phyloP scores from a whole-genome alignment of 495 filamentous ascomycete species.

The Penicillium odoratum region DNA sequence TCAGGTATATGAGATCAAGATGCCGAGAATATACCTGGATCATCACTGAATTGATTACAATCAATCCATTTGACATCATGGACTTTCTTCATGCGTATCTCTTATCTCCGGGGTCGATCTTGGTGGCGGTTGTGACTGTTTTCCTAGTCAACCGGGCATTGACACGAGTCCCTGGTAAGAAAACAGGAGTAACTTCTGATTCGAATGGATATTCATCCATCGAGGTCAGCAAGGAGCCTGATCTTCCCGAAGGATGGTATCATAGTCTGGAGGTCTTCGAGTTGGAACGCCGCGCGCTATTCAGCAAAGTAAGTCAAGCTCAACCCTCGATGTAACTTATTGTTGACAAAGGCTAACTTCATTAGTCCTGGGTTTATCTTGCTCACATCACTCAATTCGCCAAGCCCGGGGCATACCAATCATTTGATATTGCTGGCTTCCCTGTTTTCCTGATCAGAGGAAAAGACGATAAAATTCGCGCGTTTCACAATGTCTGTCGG shows the following conservation, averaged over 20 bases:
- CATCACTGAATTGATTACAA: too few species aligned
- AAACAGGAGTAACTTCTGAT: background rate
- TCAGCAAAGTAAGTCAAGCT: conserved; percentile 39
- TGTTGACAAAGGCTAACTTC: background rate
- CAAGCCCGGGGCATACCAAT: conserved; percentile 51
- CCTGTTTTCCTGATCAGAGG: conserved; percentile 50
- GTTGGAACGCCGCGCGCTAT: conserved; percentile 53
- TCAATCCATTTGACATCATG: conserved; percentile 6
- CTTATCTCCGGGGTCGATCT: conserved; percentile 12
- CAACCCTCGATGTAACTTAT: too few species aligned
- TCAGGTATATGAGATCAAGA: conserved; percentile 19
- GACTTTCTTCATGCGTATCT: conserved; percentile 16
- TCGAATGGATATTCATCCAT: background rate
- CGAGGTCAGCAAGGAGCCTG: conserved; percentile 35
- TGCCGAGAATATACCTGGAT: background rate
- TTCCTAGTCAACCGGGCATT: conserved; percentile 17
- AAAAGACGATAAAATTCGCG: conserved; percentile 50
- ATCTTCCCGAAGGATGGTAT: conserved; percentile 50
- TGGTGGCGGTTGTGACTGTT: conserved; percentile 18
- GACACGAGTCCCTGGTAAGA: conserved; percentile 12
- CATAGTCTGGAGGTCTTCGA: conserved; percentile 44
- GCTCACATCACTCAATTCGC: conserved; percentile 46
- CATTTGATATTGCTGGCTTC: conserved; percentile 49
- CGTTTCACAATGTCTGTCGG: conserved; percentile 61
- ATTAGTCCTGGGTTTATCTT: conserved; percentile 49